phyloP scores from a whole-genome alignment of 495 filamentous ascomycete species.

The Penicillium mononematosum region DNA sequence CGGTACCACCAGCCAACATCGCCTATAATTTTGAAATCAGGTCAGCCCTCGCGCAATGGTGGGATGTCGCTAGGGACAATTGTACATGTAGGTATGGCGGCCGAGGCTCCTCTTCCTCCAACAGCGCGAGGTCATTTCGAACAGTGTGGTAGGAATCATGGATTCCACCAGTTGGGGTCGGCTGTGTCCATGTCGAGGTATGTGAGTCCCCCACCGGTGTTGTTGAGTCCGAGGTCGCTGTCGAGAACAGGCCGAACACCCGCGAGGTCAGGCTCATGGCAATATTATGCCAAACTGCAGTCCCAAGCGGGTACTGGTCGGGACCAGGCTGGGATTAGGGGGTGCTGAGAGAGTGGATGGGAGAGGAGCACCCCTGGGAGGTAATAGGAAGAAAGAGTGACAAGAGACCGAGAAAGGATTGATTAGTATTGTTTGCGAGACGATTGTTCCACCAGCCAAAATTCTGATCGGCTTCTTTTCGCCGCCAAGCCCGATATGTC shows the following conservation, averaged over 20 bases:
- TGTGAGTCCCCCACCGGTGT: conserved; percentile 18
- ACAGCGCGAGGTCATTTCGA: conserved; percentile 17
- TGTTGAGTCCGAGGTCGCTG: conserved; percentile 32
- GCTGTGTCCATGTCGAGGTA: conserved; percentile 7
- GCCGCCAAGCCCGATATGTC: conserved; percentile 28
- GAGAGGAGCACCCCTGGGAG: conserved; percentile 21
- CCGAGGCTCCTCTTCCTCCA: conserved; percentile 52
- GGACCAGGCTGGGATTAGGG: conserved; percentile 27
- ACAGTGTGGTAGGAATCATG: conserved; percentile 14
- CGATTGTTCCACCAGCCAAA: conserved; percentile 31
- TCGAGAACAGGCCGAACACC: conserved; percentile 45
- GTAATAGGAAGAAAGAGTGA: conserved; percentile 22
- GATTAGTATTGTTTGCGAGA: conserved; percentile 17
- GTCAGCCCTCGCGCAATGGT: conserved; percentile 6
- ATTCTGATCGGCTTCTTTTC: conserved; percentile 41
- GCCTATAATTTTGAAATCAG: conserved; percentile 51
- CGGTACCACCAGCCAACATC: conserved; percentile 91
- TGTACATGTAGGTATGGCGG: conserved; percentile 67
- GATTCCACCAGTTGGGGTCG: background rate
- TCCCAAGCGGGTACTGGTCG: conserved; percentile 36
- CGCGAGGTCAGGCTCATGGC: conserved; percentile 50
- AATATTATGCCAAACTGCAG: conserved; percentile 33
- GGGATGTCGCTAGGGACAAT: conserved; percentile 7
- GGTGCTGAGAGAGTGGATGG: conserved; percentile 17
- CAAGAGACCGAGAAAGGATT: conserved; percentile 18